These are phyloP conservation scores for Ascochyta clinopodiicola DNA, from an alignment of 2,329 filamentous ascomycete species.

Conservation along the genomic window DNA sequence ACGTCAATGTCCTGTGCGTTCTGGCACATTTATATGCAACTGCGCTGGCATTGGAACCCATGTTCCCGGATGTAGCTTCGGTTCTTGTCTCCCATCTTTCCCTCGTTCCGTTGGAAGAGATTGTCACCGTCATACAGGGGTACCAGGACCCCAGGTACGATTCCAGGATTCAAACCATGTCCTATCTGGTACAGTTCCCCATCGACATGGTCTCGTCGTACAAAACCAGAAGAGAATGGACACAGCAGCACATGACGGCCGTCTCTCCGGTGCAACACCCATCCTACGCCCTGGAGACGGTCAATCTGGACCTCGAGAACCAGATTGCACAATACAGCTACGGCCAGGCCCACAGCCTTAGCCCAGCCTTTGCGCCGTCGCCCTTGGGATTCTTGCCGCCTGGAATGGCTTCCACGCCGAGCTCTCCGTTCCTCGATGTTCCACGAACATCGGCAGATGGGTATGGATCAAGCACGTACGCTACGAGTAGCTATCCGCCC, in stretches of 20 bases:
- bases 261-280: conserved; percentile 45
- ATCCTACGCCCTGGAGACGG: conserved; percentile 46
- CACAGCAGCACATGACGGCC: conserved; percentile 44
- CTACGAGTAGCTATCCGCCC: conserved; percentile 41
- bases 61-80: conserved; percentile 90
- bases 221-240: conserved; percentile 50
- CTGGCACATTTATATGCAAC: conserved; percentile 92
- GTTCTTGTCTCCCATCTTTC: conserved; percentile 76
- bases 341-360: conserved; percentile 50
- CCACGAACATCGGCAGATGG: conserved; percentile 42
- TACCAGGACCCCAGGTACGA: conserved; percentile 50
- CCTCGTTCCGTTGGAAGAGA: conserved; percentile 83
- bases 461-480: conserved; percentile 39
- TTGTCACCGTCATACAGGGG: conserved; percentile 73
- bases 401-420: conserved; percentile 42
- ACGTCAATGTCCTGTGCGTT: conserved; percentile 79
- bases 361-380: conserved; percentile 59
- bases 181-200: conserved; percentile 56
- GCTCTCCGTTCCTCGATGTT: conserved; percentile 55
- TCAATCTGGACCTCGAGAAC: conserved; percentile 50
- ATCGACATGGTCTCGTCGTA: conserved; percentile 52
- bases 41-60: conserved; percentile 83
- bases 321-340: conserved; percentile 51
- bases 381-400: conserved; percentile 50
- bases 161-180: conserved; percentile 51